These are phyloP conservation scores for Colletotrichum paranaense DNA, from an alignment of 2,329 filamentous ascomycete genomes.

Conservation along the genomic window DNA sequence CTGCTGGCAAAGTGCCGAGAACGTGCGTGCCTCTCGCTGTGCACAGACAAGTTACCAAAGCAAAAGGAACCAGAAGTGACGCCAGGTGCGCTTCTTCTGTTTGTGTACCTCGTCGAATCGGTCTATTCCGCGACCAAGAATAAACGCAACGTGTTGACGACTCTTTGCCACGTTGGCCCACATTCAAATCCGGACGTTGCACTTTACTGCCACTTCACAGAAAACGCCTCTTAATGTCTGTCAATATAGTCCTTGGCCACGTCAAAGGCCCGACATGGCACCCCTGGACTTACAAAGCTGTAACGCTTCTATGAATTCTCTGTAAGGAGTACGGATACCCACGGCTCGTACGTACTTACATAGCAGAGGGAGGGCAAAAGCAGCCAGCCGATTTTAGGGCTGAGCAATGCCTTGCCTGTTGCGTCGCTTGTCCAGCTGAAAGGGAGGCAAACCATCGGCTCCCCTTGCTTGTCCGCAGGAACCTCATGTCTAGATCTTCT, in stretches of 20 bases:
- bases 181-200: background rate
- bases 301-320: background rate
- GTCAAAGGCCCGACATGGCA: background rate
- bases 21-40: constrained; percentile 5
- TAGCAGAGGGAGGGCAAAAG: background rate
- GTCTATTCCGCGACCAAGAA: constrained; percentile 2
- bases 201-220: background rate
- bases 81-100: background rate
- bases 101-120: background rate
- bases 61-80: background rate
- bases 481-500: background rate
- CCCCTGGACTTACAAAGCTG: background rate
- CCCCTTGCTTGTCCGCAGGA: constrained; percentile 9
- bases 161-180: constrained; percentile 21
- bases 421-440: constrained; percentile 16
- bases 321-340: background rate
- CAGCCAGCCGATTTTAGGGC: constrained; percentile 25
- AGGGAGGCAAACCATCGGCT: background rate
- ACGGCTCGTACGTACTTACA: background rate
- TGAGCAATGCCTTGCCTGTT: constrained; percentile 23
- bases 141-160: constrained; percentile 21
- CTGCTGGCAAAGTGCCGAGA: constrained; percentile 19
- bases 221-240: background rate
- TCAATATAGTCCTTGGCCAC: constrained; percentile 1
- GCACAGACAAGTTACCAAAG: background rate